Conservation (phyloP, 2,329 filamentous ascomycete genomes). For the Cordyceps javanica region DNA sequence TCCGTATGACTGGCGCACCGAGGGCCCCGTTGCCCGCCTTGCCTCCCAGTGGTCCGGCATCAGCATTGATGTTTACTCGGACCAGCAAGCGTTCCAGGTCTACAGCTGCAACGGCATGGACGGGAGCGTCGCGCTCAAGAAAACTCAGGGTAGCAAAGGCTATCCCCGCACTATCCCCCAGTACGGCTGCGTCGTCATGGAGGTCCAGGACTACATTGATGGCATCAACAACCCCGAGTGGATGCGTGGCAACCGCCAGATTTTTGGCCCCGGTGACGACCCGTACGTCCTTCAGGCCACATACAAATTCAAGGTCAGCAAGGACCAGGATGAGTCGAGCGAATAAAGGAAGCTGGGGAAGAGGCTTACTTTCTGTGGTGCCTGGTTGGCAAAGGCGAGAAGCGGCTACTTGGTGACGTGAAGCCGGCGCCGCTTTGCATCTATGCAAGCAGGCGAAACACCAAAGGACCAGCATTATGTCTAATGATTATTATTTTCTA, state of each 20-base stretch:
- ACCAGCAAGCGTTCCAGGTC: constrained; percentile 84
- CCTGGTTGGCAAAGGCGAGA: neutral
- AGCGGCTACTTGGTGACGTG: neutral
- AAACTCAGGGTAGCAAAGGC: constrained; percentile 55
- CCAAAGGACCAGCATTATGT: neutral
- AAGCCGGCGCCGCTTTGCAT: neutral
- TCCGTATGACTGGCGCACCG: constrained; percentile 57
- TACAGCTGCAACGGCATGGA: constrained; percentile 78
- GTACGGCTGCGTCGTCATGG: constrained; percentile 83
- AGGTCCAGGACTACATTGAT: constrained; percentile 92
- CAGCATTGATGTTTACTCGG: constrained; percentile 70
- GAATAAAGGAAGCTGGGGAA: neutral
- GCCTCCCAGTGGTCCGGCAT: constrained; percentile 76
- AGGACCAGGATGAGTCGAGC: neutral
- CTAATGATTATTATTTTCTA: neutral
- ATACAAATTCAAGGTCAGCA: constrained; percentile 52
- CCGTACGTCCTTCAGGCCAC: constrained; percentile 57
- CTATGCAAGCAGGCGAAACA: neutral
- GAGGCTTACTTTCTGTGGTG: neutral
- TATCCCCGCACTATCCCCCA: constrained; percentile 60
- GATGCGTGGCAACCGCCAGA: constrained; percentile 59
- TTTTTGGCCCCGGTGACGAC: constrained; percentile 52
- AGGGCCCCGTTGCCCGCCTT: constrained; percentile 58
- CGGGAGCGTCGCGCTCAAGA: constrained; percentile 63
- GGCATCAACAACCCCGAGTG: constrained; percentile 89